A percentile compares a stretch with the other conserved stretches of the same genome.
phyloP scores from a whole-genome alignment of 2,329 filamentous ascomycete species.

The Talaromyces verruculosus region DNA sequence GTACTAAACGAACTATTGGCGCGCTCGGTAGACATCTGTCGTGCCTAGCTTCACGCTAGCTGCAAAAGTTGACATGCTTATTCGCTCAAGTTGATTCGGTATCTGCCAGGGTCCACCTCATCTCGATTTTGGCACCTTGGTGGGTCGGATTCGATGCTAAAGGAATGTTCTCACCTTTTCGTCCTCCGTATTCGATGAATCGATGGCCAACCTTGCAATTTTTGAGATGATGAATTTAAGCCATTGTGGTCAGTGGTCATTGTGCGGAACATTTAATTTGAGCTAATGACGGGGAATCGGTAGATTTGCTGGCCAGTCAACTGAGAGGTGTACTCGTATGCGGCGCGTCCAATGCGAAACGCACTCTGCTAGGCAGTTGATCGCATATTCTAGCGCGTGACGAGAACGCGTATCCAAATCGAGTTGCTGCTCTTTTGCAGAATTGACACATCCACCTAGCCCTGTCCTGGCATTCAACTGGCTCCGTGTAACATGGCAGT shows the following conservation, averaged over 20 bases:
- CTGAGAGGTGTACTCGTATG: background rate
- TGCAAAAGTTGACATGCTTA: background rate
- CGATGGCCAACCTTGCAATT: background rate
- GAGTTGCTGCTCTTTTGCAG: constrained; percentile 1
- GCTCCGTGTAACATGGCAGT: background rate
- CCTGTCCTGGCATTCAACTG: background rate
- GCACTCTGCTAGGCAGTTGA: background rate
- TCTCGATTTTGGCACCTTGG: background rate
- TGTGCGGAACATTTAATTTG: background rate
- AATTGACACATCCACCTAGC: background rate
- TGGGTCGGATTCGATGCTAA: background rate
- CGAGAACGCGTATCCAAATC: background rate
- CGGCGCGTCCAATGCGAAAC: background rate
- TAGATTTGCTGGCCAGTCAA: background rate
- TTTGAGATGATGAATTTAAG: background rate
- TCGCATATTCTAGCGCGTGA: background rate
- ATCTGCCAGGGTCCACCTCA: background rate
- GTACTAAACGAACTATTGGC: background rate
- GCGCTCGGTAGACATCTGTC: background rate
- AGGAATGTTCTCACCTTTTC: background rate
- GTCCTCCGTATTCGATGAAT: background rate
- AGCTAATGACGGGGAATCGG: background rate
- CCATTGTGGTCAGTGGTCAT: background rate
- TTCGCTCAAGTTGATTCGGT: background rate
- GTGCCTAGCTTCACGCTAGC: background rate